A percentile compares a stretch with the other conserved stretches of the same genome.
Evolutionary conservation across 768 basidiomycete species (phyloP).

Genomic region (Chalciporus piperatus): DNA sequence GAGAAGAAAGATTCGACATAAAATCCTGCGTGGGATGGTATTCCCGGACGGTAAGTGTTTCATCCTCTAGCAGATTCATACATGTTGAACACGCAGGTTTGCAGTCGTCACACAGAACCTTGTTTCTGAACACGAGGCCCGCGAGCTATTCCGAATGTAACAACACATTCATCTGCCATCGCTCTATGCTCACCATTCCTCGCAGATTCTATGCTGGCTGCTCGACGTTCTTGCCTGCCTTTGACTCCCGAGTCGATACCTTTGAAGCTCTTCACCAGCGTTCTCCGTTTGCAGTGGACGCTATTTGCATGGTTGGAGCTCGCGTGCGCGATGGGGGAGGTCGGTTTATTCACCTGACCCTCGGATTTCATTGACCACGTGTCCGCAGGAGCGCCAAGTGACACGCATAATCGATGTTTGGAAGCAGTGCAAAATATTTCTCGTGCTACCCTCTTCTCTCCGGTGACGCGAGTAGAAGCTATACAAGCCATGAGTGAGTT

Average conservation of each 20-base stretch:
- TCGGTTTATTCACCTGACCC: conserved; percentile 31
- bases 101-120: conserved; percentile 82
- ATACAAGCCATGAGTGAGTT: conserved; percentile 89
- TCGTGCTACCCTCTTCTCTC: conserved; percentile 82
- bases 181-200: conserved; percentile 10
- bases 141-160: conserved; percentile 83
- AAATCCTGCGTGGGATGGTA: conserved; percentile 50
- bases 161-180: background rate
- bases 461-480: conserved; percentile 80
- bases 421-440: conserved; percentile 87
- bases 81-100: conserved; percentile 1
- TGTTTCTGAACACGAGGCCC: conserved; percentile 79
- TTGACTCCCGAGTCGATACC: conserved; percentile 79
- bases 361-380: conserved; percentile 8
- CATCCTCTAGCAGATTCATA: background rate
- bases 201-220: conserved; percentile 89
- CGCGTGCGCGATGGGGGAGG: conserved; percentile 89
- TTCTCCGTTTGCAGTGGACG: conserved; percentile 90
- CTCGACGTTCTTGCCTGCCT: conserved; percentile 86
- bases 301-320: conserved; percentile 92
- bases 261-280: conserved; percentile 83
- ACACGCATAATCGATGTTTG: conserved; percentile 66
- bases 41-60: conserved; percentile 70
- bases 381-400: conserved; percentile 64
- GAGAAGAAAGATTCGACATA: conserved; percentile 70